Percentiles rank a stretch among this genome's conserved stretches.
These are phyloP conservation scores for Coemansia asiatica DNA, from an alignment of 192 early-diverging fungal genomes.

Conservation along the genomic window DNA sequence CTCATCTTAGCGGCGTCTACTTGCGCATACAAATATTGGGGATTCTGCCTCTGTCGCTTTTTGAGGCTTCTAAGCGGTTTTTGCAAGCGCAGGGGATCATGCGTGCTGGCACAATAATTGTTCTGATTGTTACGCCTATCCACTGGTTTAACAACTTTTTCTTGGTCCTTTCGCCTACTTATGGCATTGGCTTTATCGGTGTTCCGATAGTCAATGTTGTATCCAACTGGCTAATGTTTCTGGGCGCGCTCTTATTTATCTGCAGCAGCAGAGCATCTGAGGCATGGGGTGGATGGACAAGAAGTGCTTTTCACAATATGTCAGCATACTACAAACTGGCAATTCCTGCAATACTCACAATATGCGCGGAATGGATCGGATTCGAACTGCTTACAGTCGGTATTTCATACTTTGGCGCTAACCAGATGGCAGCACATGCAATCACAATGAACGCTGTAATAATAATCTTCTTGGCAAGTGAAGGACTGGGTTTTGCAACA, in stretches of 20 bases:
- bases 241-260: conserved; percentile 63
- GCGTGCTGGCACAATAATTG: too few species aligned
- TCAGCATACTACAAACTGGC: conserved; percentile 63
- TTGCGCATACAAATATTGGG: conserved; percentile 63
- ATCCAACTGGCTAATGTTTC: conserved; percentile 67
- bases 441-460: conserved; percentile 63
- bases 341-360: conserved; percentile 73
- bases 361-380: conserved; percentile 77
- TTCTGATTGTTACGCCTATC: conserved; percentile 72
- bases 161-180: conserved; percentile 57
- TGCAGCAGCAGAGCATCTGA: conserved; percentile 58
- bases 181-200: conserved; percentile 71
- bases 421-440: conserved; percentile 75
- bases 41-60: conserved; percentile 67
- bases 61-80: conserved; percentile 75
- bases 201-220: conserved; percentile 70
- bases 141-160: conserved; percentile 1
- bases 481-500: conserved; percentile 70
- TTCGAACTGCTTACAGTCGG: conserved; percentile 66
- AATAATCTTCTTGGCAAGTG: conserved; percentile 63
- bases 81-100: conserved; percentile 80
- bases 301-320: conserved; percentile 68
- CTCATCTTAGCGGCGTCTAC: too few species aligned
- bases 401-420: conserved; percentile 70
- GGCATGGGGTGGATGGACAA: too few species aligned